Evolutionary conservation across 441 rosid species (phyloP).

Genomic region (Gossypium davidsonii): DNA sequence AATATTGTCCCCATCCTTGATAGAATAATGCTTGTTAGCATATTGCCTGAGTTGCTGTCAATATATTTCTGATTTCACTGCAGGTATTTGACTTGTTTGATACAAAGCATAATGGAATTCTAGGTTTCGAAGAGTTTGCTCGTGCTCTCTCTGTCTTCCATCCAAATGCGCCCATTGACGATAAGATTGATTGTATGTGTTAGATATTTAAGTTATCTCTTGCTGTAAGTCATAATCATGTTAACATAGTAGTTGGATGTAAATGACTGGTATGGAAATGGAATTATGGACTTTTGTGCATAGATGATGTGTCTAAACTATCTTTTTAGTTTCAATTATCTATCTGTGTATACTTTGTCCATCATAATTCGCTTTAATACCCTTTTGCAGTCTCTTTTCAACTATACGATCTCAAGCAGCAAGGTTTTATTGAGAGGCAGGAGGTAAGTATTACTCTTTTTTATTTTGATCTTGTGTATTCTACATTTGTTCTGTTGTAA

Average conservation of each 20-base stretch:
- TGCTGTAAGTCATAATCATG: neutral
- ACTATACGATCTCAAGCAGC: conserved; percentile 89
- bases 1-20: conserved; percentile 1
- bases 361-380: conserved; percentile 10
- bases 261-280: neutral
- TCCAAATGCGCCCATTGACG: conserved; percentile 87
- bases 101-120: conserved; percentile 89
- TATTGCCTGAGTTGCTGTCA: conserved; percentile 1
- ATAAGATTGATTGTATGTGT: conserved; percentile 57
- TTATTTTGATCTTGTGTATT: neutral
- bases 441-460: neutral
- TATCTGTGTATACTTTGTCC: neutral
- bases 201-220: neutral
- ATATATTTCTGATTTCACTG: conserved; percentile 22
- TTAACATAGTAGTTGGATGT: neutral
- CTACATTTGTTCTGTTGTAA: neutral
- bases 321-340: neutral
- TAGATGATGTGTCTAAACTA: neutral
- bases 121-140: conserved; percentile 95
- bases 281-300: neutral
- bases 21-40: neutral
- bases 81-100: conserved; percentile 95
- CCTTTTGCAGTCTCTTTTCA: conserved; percentile 74
- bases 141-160: conserved; percentile 93
- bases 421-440: conserved; percentile 81